Evolutionary conservation across 345 rosid species (phyloP), one percentile per base, ranked within the genome.

Genomic region (Euphorbia pulcherrima): DNA sequence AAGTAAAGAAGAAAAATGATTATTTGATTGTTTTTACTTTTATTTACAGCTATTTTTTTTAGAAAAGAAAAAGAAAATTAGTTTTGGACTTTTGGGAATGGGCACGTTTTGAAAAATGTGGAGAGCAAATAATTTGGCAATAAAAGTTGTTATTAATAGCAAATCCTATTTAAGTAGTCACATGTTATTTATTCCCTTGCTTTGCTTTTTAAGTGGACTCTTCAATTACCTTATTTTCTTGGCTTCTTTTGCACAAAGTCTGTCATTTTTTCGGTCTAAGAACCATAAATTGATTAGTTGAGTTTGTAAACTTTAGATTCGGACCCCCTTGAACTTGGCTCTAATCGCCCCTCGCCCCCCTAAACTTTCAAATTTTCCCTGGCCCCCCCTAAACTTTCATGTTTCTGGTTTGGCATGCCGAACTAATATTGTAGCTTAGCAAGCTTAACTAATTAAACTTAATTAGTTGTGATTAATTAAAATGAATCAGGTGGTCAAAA

Each of bases 401-500:
- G 29, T 60, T 26, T 11, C 7, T 60, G 6, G 10, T 8, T 3
- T 33, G 7, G 37, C 37, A 33, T 33, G 7, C 37, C 37, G 37
- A 33, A 33, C 7, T n/a, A n/a, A n/a, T n/a, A n/a, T n/a, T n/a
- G n/a, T n/a, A n/a, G n/a, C n/a, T 7, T 33, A 33, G 37, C 37
- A 33, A 33, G 7, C 37, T 7, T 33, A 33, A 33, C 7, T 33
- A 33, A 33, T 2, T 33, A 33, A 33, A 33, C 3, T 33, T 33
- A 7, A 2, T 33, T 33, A 33, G 7, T 33, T 33, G 7, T n/a
- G n/a, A n/a, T n/a, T n/a, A n/a, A n/a, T n/a, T 33, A 21, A n/a
- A 52, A 52, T 52, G 23, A 12, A 24, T 3, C 68, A 90, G 96
- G 84, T 90, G 96, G 96, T 90, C 96, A 0, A 90, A 95, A 78